These are phyloP conservation scores for Neonectria coccinea DNA, from an alignment of 2,329 filamentous ascomycete species.

Conservation along the genomic window DNA sequence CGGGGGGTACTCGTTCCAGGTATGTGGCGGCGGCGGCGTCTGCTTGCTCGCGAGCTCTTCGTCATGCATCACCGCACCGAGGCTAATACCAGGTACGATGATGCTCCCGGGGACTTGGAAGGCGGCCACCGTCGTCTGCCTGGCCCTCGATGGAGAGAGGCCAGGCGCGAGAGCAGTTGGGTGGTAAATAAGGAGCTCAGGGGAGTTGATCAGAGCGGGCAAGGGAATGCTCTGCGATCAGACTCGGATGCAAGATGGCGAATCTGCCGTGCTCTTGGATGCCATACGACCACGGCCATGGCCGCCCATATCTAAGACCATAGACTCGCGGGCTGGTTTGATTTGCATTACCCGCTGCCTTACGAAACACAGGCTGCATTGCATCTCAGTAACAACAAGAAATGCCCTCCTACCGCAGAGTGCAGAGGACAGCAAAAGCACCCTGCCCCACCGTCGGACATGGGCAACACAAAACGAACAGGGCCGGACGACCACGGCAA, in stretches of 20 bases:
- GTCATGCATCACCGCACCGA: constrained; percentile 44
- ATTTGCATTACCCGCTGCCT: neutral
- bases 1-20: constrained; percentile 33
- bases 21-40: constrained; percentile 28
- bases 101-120: constrained; percentile 33
- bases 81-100: constrained; percentile 36
- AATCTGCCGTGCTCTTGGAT: constrained; percentile 11
- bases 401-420: constrained; percentile 17
- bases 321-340: neutral
- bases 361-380: neutral
- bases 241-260: constrained; percentile 9
- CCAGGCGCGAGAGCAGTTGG: constrained; percentile 16
- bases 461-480: constrained; percentile 30
- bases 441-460: constrained; percentile 37
- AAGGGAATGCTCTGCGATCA: neutral
- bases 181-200: neutral
- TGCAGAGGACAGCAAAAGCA: neutral
- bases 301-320: constrained; percentile 5
- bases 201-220: neutral
- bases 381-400: neutral
- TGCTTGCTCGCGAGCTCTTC: constrained; percentile 36
- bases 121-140: constrained; percentile 32
- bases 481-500: constrained; percentile 32
- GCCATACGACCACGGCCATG: neutral
- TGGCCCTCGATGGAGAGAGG: constrained; percentile 26